Percentiles rank a stretch among this genome's conserved stretches.
Conservation (phyloP, 305 asterid species). For the Fraxinus sp. region DNA sequence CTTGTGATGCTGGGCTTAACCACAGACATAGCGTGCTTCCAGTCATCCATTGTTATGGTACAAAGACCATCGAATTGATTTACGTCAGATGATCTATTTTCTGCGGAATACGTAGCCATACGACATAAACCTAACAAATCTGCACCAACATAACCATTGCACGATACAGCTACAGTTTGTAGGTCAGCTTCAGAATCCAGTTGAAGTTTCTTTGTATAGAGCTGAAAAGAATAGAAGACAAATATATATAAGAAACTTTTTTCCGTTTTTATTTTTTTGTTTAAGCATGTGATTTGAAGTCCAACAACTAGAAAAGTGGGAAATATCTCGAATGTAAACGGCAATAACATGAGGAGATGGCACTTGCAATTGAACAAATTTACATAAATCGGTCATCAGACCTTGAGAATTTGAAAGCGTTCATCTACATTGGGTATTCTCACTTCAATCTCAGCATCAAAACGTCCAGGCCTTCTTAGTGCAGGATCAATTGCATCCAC, state of each 20-base stretch:
- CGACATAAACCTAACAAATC: constrained; percentile 93
- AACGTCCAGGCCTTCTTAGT: constrained; percentile 88
- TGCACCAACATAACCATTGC: constrained; percentile 97
- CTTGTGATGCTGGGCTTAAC: constrained; percentile 93
- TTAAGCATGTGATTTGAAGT: neutral
- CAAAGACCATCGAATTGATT: constrained; percentile 26
- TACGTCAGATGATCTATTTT: constrained; percentile 41
- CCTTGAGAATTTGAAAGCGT: constrained; percentile 80
- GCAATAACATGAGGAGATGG: neutral
- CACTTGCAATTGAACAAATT: neutral
- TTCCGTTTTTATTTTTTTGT: neutral
- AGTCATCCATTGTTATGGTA: constrained; percentile 56
- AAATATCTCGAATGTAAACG: neutral
- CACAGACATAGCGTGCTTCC: constrained; percentile 72
- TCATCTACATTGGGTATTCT: constrained; percentile 83
- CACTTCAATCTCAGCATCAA: constrained; percentile 92
- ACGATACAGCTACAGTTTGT: constrained; percentile 66
- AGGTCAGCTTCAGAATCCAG: constrained; percentile 63
- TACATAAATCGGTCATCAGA: constrained; percentile 15
- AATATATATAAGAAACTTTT: neutral
- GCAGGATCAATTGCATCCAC: constrained; percentile 90
- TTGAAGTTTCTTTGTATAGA: constrained; percentile 70
- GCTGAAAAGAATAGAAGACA: constrained; percentile 42
- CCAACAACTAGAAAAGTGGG: constrained; percentile 7
- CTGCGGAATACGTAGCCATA: constrained; percentile 67